phyloP scores from a whole-genome alignment of 495 filamentous ascomycete genomes.

The Hamigera avellanea region DNA sequence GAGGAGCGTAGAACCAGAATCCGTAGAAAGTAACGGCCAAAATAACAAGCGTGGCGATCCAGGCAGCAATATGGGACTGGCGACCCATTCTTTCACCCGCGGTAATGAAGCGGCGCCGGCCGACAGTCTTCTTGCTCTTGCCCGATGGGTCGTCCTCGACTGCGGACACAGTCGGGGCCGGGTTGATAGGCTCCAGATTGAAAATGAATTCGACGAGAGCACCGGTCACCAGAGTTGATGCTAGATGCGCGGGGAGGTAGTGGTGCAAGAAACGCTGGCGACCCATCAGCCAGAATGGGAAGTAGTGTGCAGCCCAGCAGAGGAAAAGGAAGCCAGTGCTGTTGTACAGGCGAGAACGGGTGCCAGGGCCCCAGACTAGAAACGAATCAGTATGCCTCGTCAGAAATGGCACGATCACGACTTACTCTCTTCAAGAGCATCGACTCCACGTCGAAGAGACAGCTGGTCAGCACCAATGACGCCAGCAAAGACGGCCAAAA shows the following conservation, averaged over 20 bases:
- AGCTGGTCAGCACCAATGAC: conserved; percentile 90
- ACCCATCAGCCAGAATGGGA: conserved; percentile 67
- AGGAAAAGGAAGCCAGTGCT: conserved; percentile 98
- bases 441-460: conserved; percentile 79
- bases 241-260: conserved; percentile 81
- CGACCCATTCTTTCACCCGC: conserved; percentile 68
- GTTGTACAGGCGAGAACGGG: conserved; percentile 90
- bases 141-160: conserved; percentile 35
- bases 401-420: conserved; percentile 12
- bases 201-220: conserved; percentile 96
- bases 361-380: conserved; percentile 47
- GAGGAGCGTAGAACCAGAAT: conserved; percentile 85
- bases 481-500: conserved; percentile 87
- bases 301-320: conserved; percentile 62
- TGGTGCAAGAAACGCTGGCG: conserved; percentile 67
- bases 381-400: conserved; percentile 1
- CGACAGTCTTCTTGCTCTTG: conserved; percentile 22
- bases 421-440: conserved; percentile 90
- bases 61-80: conserved; percentile 66
- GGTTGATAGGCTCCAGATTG: conserved; percentile 59
- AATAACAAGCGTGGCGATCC: conserved; percentile 66
- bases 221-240: conserved; percentile 86
- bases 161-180: conserved; percentile 15
- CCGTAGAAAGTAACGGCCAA: conserved; percentile 57
- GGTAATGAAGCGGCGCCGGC: conserved; percentile 40